Evolutionary conservation across 2,329 filamentous ascomycete genomes (phyloP).

Genomic region (Parascedosporium putredinis): DNA sequence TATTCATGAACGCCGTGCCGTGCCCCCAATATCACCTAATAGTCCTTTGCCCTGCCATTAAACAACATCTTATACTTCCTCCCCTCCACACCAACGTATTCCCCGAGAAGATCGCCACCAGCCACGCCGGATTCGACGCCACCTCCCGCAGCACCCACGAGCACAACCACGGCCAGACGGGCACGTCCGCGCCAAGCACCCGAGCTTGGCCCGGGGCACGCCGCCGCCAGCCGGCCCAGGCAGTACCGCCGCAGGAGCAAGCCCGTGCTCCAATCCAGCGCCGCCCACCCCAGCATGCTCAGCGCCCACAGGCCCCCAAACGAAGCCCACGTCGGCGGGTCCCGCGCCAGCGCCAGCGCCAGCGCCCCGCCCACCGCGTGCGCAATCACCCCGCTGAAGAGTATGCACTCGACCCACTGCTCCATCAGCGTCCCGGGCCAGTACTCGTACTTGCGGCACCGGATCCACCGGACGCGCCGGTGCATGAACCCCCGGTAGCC

Average conservation of each 20-base stretch:
- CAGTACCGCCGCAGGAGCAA: neutral
- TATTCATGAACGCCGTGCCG: neutral
- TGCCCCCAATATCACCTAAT: neutral
- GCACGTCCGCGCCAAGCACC: neutral
- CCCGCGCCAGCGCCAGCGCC: too few species aligned
- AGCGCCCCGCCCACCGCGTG: neutral
- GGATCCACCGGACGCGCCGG: neutral
- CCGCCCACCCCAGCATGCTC: neutral
- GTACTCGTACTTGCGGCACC: neutral
- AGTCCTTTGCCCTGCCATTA: neutral
- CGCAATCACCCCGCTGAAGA: neutral
- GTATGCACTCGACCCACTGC: neutral
- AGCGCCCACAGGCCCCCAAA: neutral
- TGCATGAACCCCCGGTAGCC: neutral
- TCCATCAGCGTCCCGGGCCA: neutral
- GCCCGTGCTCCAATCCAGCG: neutral
- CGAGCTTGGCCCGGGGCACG: neutral
- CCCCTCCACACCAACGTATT: neutral
- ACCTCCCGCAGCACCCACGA: neutral
- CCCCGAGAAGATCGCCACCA: neutral
- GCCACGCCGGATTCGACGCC: neutral
- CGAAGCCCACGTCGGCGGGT: neutral
- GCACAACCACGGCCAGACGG: neutral
- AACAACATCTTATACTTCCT: neutral
- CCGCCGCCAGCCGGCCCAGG: neutral